Base-by-base conservation (phyloP, 495 filamentous ascomycete genomes). In the Penicillium arizonense region DNA sequence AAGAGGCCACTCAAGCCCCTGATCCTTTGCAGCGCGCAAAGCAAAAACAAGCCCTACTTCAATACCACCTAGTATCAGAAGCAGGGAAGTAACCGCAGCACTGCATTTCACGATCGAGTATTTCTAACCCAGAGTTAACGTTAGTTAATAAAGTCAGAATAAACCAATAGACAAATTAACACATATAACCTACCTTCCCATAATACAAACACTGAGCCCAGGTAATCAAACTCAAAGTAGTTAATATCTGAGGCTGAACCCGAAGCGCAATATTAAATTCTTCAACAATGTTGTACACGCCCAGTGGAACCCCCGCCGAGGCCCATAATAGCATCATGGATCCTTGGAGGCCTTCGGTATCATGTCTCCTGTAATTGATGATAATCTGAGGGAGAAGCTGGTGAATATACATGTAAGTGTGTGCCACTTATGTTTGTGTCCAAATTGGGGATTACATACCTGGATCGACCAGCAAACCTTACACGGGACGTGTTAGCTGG, bases 271-370 rank as follows among this genome's bases (percentile, higher is more conserved):
- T 59, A 57, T 86, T 86, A 68, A 84, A 84, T 11, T 80, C 63
- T 48, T 76, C 64, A 3, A 82, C 76, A 40, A 87, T 82, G 55
- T 86, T 87, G 61, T 85, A 87, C 5, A 84, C 82, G 3, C 84
- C 84, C 0, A 87, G 76, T 8, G 84, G 81, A 5, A 86, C 77
- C 0, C 84, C 83, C 1, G 84, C 83, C 34, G 68, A 75, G 5
- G 84, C 84, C 84, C 84, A 87, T 14, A 85, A 67, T 14, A 86
- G 70, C 83, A 87, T 86, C 83, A 87, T 86, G 4, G 81, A 78
- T 0, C 74, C 71, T 46, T 85, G 83, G 0, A 87, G 63, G 10
- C 84, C 82, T 32, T 68, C 72, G 0, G 82, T 82, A 65, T 82
- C 67, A 52, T 86, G 80, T 20, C 83, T 65, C 16, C 77, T 75